Evolutionary conservation across 2,329 filamentous ascomycete genomes (phyloP).

Genomic region (Ophiocordyceps robertsii): DNA sequence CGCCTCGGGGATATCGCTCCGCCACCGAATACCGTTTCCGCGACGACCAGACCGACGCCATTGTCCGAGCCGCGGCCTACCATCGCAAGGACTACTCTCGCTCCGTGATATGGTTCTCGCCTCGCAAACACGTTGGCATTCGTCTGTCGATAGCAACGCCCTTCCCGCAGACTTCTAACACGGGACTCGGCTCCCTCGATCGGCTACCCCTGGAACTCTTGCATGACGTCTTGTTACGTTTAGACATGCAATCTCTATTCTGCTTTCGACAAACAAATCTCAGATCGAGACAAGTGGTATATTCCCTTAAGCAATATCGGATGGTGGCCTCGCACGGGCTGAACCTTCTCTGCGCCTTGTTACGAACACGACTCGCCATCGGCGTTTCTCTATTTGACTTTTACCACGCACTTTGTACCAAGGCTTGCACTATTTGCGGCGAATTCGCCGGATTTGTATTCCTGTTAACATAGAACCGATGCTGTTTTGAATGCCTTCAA

Average conservation of each 20-base stretch:
- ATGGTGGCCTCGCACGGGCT: slow-evolving; percentile 10
- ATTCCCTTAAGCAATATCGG: slow-evolving; percentile 12
- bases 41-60: slow-evolving; percentile 13
- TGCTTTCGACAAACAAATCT: slow-evolving; percentile 15
- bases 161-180: slow-evolving; percentile 9
- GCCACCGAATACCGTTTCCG: slow-evolving; percentile 8
- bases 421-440: slow-evolving; percentile 12
- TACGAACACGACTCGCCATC: slow-evolving; percentile 13
- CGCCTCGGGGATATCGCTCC: slow-evolving; percentile 24
- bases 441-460: slow-evolving; percentile 12
- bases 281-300: slow-evolving; percentile 9
- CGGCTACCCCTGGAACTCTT: slow-evolving; percentile 18
- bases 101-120: slow-evolving; percentile 18
- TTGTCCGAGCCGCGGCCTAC: slow-evolving; percentile 14
- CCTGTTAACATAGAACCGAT: slow-evolving; percentile 14
- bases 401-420: slow-evolving; percentile 11
- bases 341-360: slow-evolving; percentile 15
- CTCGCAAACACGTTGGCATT: slow-evolving; percentile 12
- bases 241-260: slow-evolving; percentile 19
- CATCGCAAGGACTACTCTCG: slow-evolving; percentile 14
- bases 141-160: slow-evolving; percentile 14
- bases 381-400: slow-evolving; percentile 11
- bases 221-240: slow-evolving; percentile 10
- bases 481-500: slow-evolving; percentile 14
- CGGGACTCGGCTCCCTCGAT: slow-evolving; percentile 13